These are phyloP conservation scores for Lepidopterella palustris DNA, from an alignment of 495 filamentous ascomycete genomes.

Conservation along the genomic window DNA sequence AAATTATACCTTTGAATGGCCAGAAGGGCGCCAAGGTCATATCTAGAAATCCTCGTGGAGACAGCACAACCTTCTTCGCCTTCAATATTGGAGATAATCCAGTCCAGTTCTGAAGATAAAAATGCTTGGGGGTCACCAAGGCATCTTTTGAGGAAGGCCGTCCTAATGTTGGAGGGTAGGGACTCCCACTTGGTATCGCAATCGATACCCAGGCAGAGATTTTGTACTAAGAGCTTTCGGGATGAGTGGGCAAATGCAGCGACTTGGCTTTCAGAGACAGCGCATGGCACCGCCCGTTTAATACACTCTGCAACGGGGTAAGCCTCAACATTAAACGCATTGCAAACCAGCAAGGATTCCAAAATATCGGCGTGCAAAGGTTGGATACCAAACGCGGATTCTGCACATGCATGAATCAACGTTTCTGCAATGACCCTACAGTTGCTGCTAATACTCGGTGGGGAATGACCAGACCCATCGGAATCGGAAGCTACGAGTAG, in stretches of 20 bases:
- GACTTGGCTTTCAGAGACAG: not conserved
- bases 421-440: slow-evolving; percentile 49
- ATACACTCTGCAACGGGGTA: slow-evolving; percentile 27
- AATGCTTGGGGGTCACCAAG: slow-evolving; percentile 22
- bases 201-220: slow-evolving; percentile 33
- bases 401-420: slow-evolving; percentile 48
- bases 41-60: slow-evolving; percentile 25
- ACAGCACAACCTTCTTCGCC: slow-evolving; percentile 27
- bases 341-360: slow-evolving; percentile 41
- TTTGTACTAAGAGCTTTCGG: slow-evolving; percentile 23
- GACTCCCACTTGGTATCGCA: slow-evolving; percentile 33
- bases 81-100: slow-evolving; percentile 26
- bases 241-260: slow-evolving; percentile 15
- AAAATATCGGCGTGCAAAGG: slow-evolving; percentile 47
- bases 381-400: slow-evolving; percentile 44
- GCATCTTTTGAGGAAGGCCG: slow-evolving; percentile 28
- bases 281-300: slow-evolving; percentile 21
- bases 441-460: slow-evolving; percentile 43
- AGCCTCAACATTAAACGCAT: slow-evolving; percentile 5
- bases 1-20: slow-evolving; percentile 26
- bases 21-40: slow-evolving; percentile 31
- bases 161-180: slow-evolving; percentile 27
- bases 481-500: slow-evolving; percentile 43
- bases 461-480: slow-evolving; percentile 28
- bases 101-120: slow-evolving; percentile 22